These are phyloP conservation scores for Didymella sp. DNA, from an alignment of 2,329 filamentous ascomycete genomes.

Conservation along the genomic window DNA sequence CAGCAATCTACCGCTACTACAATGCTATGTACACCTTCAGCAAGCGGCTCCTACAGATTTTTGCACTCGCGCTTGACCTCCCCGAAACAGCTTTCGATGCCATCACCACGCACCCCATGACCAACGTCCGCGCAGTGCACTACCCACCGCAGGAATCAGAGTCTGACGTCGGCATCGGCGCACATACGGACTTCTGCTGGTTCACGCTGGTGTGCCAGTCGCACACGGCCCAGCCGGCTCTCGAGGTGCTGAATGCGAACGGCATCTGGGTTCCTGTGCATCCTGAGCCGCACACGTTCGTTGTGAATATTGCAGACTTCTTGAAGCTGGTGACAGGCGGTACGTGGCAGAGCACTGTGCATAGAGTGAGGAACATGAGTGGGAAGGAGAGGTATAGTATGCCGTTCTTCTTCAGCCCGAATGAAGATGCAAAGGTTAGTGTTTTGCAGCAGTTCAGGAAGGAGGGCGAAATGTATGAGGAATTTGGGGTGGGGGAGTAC, in stretches of 20 bases:
- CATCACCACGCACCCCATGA: conserved; percentile 52
- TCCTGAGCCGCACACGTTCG: conserved; percentile 46
- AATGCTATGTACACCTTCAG: conserved; percentile 40
- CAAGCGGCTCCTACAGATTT: conserved; percentile 44
- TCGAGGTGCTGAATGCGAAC: conserved; percentile 54
- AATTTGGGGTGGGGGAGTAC: conserved; percentile 44
- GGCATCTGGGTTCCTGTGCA: conserved; percentile 52
- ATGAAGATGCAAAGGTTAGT: conserved; percentile 44
- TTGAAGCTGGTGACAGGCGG: conserved; percentile 53
- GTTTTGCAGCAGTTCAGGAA: conserved; percentile 40
- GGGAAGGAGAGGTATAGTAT: conserved; percentile 51
- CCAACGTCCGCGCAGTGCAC: conserved; percentile 52
- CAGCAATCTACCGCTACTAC: conserved; percentile 43
- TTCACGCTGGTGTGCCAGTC: conserved; percentile 51
- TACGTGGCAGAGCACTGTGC: conserved; percentile 51
- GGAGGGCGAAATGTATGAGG: conserved; percentile 35
- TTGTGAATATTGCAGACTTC: conserved; percentile 54
- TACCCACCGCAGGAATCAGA: conserved; percentile 49
- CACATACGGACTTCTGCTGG: conserved; percentile 54
- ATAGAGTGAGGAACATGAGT: conserved; percentile 50
- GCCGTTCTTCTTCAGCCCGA: conserved; percentile 52
- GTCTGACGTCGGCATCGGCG: conserved; percentile 49
- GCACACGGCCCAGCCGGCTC: conserved; percentile 32
- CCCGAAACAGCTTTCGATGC: conserved; percentile 50
- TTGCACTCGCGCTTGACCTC: conserved; percentile 51